Evolutionary conservation across 1,284 basidiomycete genomes (phyloP), one percentile per base, ranked within the genome.

Genomic region (Cutaneotrichosporon dermatis): DNA sequence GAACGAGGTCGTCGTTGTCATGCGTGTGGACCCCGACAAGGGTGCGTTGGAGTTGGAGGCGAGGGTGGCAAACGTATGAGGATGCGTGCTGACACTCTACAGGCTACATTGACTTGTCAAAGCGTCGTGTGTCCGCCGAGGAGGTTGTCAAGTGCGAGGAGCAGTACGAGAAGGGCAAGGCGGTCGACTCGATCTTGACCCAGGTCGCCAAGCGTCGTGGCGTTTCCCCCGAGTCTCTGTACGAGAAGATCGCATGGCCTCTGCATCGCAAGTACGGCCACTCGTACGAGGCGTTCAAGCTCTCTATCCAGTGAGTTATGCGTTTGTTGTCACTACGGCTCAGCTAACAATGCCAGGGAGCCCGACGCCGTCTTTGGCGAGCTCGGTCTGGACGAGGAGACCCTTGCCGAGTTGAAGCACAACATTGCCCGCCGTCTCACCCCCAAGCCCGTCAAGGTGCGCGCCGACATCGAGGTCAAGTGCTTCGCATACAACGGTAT

Each of bases 61-160:
- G 33, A 40, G 66, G 66, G 25, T 25, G 25, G 25, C 25, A 25
- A 25, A 25, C 25, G 25, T 25, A 25, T 25, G 25, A n/a, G n/a
- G 25, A 25, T 3, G 25, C 3, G 25, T 25, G 33, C 43, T 59
- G 12, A 61, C 59, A 12, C 51, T 25, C 2, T 25, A 1, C 67
- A 95, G 92, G 94, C 15, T 99, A 99, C 81, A 99, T 99, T 73
- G 95, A 99, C 84, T 83, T 99, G 43, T 98, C 94, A 55, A 99
- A 99, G 83, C 88, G 96, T 69, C 89, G 96, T 72, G 95, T 99
- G n/a, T 97, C 94, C 9, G 90, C 95, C 9, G 96, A 99, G 78
- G 95, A 99, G 77, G 95, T 99, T 70, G 86, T 89, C 53, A 97
- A 97, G 82, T 99, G 96, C 80, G 96, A 99, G 79, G 95, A 98